Evolutionary conservation across 371 early-diverging fungal genomes (phyloP).

Genomic region (Cladochytrium tenue): DNA sequence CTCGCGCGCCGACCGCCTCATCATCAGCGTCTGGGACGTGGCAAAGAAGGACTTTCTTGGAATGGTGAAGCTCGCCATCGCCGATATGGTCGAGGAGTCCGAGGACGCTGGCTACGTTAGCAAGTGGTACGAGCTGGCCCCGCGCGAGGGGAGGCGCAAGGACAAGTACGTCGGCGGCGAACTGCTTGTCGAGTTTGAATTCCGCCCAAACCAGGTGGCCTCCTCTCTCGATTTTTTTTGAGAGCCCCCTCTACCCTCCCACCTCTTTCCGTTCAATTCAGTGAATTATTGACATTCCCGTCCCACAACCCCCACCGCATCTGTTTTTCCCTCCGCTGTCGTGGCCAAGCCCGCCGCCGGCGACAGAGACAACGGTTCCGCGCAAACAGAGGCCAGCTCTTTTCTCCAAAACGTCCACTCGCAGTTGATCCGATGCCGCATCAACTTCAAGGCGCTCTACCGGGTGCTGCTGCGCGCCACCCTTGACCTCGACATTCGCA

Average conservation of each 20-base stretch:
- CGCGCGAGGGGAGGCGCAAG: constrained; percentile 31
- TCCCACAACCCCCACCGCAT: too few relatives aligned
- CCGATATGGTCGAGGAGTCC: constrained; percentile 28
- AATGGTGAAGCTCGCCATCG: constrained; percentile 22
- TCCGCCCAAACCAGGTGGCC: too few relatives aligned
- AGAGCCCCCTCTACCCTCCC: too few relatives aligned
- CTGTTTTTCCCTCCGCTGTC: too few relatives aligned
- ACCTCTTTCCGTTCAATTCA: too few relatives aligned
- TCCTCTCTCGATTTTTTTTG: too few relatives aligned
- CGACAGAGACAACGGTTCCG: too few relatives aligned
- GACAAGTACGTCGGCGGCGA: constrained; percentile 49
- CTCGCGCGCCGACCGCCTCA: constrained; percentile 23
- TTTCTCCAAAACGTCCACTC: neutral
- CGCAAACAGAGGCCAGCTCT: neutral
- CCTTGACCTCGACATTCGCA: constrained; percentile 40
- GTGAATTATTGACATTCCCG: too few relatives aligned
- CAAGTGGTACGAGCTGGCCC: constrained; percentile 26
- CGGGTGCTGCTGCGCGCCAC: constrained; percentile 36
- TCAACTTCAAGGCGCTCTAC: constrained; percentile 38
- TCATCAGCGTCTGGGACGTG: constrained; percentile 42
- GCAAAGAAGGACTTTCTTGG: constrained; percentile 44
- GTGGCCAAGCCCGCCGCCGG: too few relatives aligned
- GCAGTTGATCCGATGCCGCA: constrained; percentile 17
- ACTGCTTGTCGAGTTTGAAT: constrained; percentile 29
- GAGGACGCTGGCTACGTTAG: constrained; percentile 26